A percentile compares a stretch with the other conserved stretches of the same genome.
Evolutionary conservation across 106 monocot species (phyloP).

Genomic region (Xerophyta viscosa): DNA sequence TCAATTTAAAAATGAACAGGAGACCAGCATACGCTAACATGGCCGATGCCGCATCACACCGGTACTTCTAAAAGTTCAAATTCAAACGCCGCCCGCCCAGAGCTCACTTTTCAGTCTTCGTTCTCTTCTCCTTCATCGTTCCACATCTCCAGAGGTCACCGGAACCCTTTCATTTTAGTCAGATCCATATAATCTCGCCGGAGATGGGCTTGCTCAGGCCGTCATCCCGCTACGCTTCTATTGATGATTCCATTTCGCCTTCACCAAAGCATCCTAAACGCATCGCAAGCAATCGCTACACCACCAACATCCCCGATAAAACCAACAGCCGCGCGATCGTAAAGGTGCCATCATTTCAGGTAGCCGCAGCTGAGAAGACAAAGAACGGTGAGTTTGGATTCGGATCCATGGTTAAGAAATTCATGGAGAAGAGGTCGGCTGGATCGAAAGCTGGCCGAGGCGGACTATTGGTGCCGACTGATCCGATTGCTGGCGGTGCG

Average conservation of each 20-base stretch:
- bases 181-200: background rate
- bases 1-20: too few relatives aligned
- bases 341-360: conserved; percentile 3
- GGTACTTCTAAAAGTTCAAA: too few relatives aligned
- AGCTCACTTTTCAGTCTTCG: too few relatives aligned
- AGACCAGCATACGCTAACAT: too few relatives aligned
- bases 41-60: too few relatives aligned
- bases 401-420: conserved; percentile 63
- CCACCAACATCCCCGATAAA: background rate
- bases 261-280: conserved; percentile 9
- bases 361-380: background rate
- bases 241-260: too few relatives aligned
- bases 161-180: too few relatives aligned
- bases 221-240: conserved; percentile 50
- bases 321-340: conserved; percentile 13
- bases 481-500: conserved; percentile 6
- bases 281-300: conserved; percentile 9
- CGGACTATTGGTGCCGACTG: conserved; percentile 16
- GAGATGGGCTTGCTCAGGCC: conserved; percentile 15
- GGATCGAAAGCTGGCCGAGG: conserved; percentile 3
- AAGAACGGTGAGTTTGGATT: conserved; percentile 22
- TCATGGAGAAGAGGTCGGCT: conserved; percentile 57
- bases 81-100: too few relatives aligned
- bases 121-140: too few relatives aligned
- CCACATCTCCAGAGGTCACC: too few relatives aligned